A percentile compares a stretch with the other conserved stretches of the same genome.
These are phyloP conservation scores for Bipolaris sorokiniana DNA, from an alignment of 2,329 filamentous ascomycete genomes.

Conservation along the genomic window DNA sequence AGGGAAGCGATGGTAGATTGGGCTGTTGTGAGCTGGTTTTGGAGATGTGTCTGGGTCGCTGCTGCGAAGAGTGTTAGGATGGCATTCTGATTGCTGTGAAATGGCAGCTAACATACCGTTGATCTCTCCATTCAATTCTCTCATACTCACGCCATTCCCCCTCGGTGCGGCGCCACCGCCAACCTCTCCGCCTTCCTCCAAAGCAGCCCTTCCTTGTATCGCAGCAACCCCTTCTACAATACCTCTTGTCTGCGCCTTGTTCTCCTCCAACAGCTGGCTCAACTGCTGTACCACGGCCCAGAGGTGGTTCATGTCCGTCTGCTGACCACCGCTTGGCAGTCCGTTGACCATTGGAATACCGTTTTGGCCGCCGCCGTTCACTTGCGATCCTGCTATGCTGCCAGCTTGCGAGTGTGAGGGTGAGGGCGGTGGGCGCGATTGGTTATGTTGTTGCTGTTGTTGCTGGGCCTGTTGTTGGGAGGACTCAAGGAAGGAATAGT, in stretches of 20 bases:
- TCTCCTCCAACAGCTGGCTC: constrained; percentile 49
- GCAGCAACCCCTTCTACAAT: constrained; percentile 50
- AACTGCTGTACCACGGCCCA: constrained; percentile 52
- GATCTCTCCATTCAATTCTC: constrained; percentile 47
- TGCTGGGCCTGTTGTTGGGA: constrained; percentile 21
- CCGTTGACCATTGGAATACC: constrained; percentile 50
- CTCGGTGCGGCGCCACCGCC: constrained; percentile 3
- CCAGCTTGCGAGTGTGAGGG: constrained; percentile 37
- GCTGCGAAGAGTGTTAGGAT: constrained; percentile 27
- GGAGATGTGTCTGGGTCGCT: constrained; percentile 39
- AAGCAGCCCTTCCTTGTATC: constrained; percentile 42
- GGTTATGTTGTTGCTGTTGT: constrained; percentile 13
- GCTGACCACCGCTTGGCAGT: constrained; percentile 48
- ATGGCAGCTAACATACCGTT: constrained; percentile 31
- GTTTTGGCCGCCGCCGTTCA: constrained; percentile 41
- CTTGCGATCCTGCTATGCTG: constrained; percentile 30
- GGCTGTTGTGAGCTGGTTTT: constrained; percentile 38
- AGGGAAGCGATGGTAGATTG: constrained; percentile 39
- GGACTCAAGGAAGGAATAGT: constrained; percentile 45
- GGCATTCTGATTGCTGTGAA: neutral
- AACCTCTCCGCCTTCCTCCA: constrained; percentile 41
- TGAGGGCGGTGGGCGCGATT: constrained; percentile 44
- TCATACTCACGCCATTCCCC: constrained; percentile 19
- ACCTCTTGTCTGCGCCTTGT: constrained; percentile 46
- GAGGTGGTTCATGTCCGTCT: constrained; percentile 53